Evolutionary conservation across 768 basidiomycete species (phyloP).

Genomic region (Gymnopilus dilepis): DNA sequence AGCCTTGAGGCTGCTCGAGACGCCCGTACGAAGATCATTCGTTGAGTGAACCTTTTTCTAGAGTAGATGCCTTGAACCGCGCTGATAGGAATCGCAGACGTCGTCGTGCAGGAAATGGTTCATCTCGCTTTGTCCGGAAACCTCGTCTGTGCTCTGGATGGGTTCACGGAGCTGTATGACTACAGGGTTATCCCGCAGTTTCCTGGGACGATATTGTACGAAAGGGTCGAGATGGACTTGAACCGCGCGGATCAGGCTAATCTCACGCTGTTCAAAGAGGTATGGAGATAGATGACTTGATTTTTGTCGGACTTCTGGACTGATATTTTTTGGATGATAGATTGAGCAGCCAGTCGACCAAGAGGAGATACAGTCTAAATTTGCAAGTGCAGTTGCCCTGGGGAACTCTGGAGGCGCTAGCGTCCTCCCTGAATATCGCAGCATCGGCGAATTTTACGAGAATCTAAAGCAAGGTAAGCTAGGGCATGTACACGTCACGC

Average conservation of each 20-base stretch:
- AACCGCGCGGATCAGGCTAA: neutral
- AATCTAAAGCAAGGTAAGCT: constrained; percentile 3
- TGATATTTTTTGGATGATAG: neutral
- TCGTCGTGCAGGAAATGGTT: constrained; percentile 11
- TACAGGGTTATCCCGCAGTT: neutral
- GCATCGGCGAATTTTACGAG: constrained; percentile 12
- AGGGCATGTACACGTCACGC: too few species aligned
- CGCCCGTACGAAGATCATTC: neutral
- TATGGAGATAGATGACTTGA: neutral
- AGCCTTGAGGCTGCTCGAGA: neutral
- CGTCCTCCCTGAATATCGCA: constrained; percentile 1
- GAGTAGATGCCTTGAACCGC: neutral
- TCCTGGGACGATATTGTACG: neutral
- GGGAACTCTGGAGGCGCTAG: neutral
- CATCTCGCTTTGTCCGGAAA: constrained; percentile 10
- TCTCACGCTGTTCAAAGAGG: constrained; percentile 4
- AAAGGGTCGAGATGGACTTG: constrained; percentile 1
- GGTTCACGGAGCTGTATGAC: constrained; percentile 2
- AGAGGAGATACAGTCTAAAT: neutral
- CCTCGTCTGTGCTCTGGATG: neutral
- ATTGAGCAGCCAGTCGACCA: neutral
- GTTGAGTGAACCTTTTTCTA: neutral
- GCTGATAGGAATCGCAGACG: neutral
- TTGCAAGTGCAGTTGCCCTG: neutral
- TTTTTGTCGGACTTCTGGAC: too few species aligned